These are phyloP conservation scores for peach (Prunus persica) DNA, from an alignment of 306 rosid genomes.

Conservation along the genomic window DNA sequence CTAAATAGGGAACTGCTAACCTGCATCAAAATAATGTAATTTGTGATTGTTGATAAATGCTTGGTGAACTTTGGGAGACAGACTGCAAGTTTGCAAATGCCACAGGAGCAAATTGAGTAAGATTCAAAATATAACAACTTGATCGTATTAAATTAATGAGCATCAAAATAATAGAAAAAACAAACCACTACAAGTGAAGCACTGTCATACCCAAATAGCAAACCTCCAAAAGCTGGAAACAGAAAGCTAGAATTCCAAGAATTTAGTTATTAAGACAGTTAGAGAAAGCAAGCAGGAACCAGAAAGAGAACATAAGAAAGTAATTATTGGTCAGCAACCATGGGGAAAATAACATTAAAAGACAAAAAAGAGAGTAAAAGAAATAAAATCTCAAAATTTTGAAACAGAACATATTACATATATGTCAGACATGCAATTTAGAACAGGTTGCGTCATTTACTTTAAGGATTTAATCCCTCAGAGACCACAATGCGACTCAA, in stretches of 20 bases:
- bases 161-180: not conserved
- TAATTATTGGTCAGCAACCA: too few species aligned
- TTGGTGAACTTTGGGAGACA: not conserved
- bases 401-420: too few species aligned
- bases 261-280: not conserved
- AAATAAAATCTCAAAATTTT: too few species aligned
- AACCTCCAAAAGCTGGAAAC: slow-evolving; percentile 96
- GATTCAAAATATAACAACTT: slow-evolving; percentile 11
- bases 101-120: slow-evolving; percentile 8
- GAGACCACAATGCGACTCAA: slow-evolving; percentile 16
- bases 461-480: not conserved
- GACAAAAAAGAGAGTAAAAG: too few species aligned
- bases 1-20: slow-evolving; percentile 92
- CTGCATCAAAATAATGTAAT: slow-evolving; percentile 29
- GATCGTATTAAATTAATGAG: not conserved
- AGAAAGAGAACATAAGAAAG: too few species aligned
- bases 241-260: slow-evolving; percentile 59
- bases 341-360: too few species aligned
- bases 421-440: too few species aligned
- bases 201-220: slow-evolving; percentile 89
- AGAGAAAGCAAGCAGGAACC: not conserved
- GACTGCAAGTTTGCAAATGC: slow-evolving; percentile 12
- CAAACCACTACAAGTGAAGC: slow-evolving; percentile 31
- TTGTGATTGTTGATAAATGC: not conserved
- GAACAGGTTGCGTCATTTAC: not conserved